Evolutionary conservation across 108 stramenopile species (phyloP), one percentile per base, ranked within the genome.

Genomic region (Fistulifera pelliculosa): DNA sequence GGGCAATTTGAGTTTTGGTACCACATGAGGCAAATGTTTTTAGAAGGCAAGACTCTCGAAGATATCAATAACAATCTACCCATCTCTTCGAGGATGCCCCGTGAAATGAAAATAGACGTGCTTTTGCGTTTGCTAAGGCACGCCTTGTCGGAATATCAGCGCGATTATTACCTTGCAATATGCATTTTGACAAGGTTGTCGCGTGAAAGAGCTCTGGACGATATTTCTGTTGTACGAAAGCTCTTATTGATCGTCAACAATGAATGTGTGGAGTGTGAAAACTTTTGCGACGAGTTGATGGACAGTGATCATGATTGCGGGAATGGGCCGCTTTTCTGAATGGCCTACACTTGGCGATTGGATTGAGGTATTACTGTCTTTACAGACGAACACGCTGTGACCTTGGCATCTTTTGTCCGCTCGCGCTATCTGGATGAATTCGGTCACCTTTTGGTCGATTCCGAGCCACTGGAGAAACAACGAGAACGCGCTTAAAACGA

Each of bases 51-150:
- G 31, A 35, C 31, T 35, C 31, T 35, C 18, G 16, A 2, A 5
- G 28, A 39, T 35, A 17, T 12, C 8, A 39, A 22, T 18, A 55
- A 18, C 54, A 2, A 12, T 55, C 35, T 4, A 38, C 4, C n/a
- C 22, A n/a, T 47, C 7, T 16, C 28, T 4, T 24, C 39, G 21
- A 5, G 19, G 41, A 44, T 39, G 49, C 21, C 19, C 50, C 27
- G 67, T 54, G 31, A 35, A 6, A 35, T 35, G 22, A 54, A 49
- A 11, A 5, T 4, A 6, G 11, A 21, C 44, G 35, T 62, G 5
- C 38, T 71, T 23, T 49, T 77, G 52, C 70, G 44, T 35, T 57
- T 79, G n/a, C 48, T 79, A 16, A 65, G 65, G 47, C 77, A 79
- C 58, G 39, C 74, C 26, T 31, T 79, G 54, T 62, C 70, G 4